A percentile compares a stretch with the other conserved stretches of the same genome.
Evolutionary conservation across 371 early-diverging fungal genomes (phyloP).

Genomic region (Scutellospora calospora): DNA sequence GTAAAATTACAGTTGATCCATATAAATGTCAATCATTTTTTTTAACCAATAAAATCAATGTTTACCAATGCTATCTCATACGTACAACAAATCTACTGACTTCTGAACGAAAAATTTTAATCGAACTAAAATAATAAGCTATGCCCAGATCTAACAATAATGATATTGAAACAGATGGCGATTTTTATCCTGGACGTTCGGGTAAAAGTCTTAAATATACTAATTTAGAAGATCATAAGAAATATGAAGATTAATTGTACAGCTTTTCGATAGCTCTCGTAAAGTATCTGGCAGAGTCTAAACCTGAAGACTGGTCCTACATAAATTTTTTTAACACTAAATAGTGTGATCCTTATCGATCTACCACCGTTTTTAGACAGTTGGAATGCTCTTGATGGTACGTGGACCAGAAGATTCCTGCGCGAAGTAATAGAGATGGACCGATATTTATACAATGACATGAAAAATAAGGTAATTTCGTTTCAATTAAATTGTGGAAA

Average conservation of each 20-base stretch:
- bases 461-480: conserved; percentile 3
- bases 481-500: conserved; percentile 22
- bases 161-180: too few relatives aligned
- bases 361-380: conserved; percentile 21
- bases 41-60: too few relatives aligned
- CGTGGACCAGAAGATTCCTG: conserved; percentile 13
- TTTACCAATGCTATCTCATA: too few relatives aligned
- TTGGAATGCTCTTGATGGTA: conserved; percentile 32
- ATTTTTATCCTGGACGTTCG: neutral
- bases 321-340: neutral
- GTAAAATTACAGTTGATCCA: too few relatives aligned
- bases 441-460: neutral
- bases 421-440: neutral
- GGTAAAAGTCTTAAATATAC: neutral
- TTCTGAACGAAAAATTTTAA: too few relatives aligned
- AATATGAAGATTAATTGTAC: conserved; percentile 8
- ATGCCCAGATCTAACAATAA: neutral
- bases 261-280: neutral
- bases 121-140: too few relatives aligned
- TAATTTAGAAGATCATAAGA: neutral
- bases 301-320: neutral
- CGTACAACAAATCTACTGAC: too few relatives aligned
- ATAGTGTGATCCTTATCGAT: neutral
- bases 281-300: neutral
- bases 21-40: too few relatives aligned